Base-by-base conservation (phyloP, 78 protist species). In the Chrysochromulina parva region DNA sequence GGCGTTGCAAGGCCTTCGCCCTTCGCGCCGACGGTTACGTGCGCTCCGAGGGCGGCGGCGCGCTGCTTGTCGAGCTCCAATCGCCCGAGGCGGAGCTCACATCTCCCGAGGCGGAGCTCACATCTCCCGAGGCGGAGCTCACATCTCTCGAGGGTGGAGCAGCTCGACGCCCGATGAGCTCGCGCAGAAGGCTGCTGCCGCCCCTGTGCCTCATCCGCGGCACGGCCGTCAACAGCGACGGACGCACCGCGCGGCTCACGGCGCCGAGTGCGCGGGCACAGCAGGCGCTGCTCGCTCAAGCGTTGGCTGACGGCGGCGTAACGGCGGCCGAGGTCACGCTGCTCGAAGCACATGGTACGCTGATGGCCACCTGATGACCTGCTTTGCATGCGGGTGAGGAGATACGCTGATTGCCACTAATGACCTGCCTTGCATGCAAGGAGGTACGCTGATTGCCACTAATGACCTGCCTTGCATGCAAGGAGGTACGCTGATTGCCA, bases 11-110 rank as follows among this genome's bases (percentile, higher is more conserved):
- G 54, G 28, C 96, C 48, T 96, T 96, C 50, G 95, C 89, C 69
- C 89, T 84, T 17, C 5, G 82, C 22, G 98, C 98, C n/a, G 82
- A 96, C 50, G 98, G 98, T 20, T 97, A 95, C 92, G 97, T 88
- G 6, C 88, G 98, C 28, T 85, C 90, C 53, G 98, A 97, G 89
- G 98, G 98, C 69, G 90, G 86, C 19, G 96, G 94, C 69, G 74
- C 17, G 26, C 17, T 60, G 26, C 67, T 60, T 5, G 24, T 60
- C 38, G 38, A 38, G 38, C 38, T 38, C 38, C 38, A 38, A 38
- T 38, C 38, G 0, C 38, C 38, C 38, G 38, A 38, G 38, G 38
- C 38, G 38, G 38, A 38, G 38, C 38, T 38, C 38, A 38, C 38
- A 38, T 38, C 38, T 38, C 38, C 38, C 0, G 38, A 38, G 0